Evolutionary conservation across 1,284 basidiomycete genomes (phyloP), one percentile per base, ranked within the genome.

Genomic region (Cerioporus squamosus): DNA sequence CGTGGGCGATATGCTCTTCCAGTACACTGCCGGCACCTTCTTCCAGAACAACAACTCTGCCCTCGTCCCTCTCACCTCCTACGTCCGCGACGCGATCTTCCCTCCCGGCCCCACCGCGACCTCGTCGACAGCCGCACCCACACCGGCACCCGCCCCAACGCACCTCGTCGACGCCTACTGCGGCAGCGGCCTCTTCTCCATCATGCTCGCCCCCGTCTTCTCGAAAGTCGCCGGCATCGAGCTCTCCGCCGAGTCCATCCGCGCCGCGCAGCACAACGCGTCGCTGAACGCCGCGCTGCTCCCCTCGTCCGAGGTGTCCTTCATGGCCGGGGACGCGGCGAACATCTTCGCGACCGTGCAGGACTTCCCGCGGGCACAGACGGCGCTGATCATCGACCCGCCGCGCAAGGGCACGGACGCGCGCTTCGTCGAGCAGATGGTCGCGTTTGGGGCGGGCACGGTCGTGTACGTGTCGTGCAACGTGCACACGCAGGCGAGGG

Each of bases 41-140:
- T 98, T 98, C 83, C 97, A 99, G 73, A 98, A 98, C 81, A 99
- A 99, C 81, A 97, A 97, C 72, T 88, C 91, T 18, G 93, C 98
- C 53, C 86, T 99, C 17, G 80, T 88, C 8, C 87, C 92, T 0
- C 83, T 99, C 49, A 91, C 94, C 8, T 74, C 84, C 59, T 95
- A 96, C 75, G 93, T 97, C 55, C 83, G 84, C 54, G 81, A 88
- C 42, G 86, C 90, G 46, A 87, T 95, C 67, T 87, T 91, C 69
- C 79, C 66, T 29, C 26, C 26, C 26, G 26, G 6, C 1, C 26
- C 26, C 26, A 9, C 26, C 26, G 26, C 9, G 12, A 18, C 59
- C 39, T 17, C 42, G 18, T 12, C 31, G 1, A 5, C 23, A 31
- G 5, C 43, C 23, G 77, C 9, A 47, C 18, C 46, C 22, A 29